Evolutionary conservation across 495 filamentous ascomycete species (phyloP), one percentile per base, ranked within the genome.

Genomic region (Talaromyces proteolyticus): DNA sequence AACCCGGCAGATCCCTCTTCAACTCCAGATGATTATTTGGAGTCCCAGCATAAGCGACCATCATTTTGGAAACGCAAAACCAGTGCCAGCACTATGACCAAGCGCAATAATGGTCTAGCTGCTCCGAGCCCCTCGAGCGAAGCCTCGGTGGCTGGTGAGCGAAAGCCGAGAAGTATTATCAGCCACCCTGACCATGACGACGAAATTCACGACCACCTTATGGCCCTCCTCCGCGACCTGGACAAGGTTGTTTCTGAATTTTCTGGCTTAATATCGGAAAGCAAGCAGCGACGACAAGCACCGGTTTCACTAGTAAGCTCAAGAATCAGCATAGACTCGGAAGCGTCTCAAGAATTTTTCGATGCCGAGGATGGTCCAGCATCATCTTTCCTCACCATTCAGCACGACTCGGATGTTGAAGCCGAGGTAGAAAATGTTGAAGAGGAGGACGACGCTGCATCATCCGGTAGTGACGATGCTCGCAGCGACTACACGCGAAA

Each of bases 31-130:
- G 76, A 74, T 18, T 72, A 79, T 44, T 68, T 71, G 17, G 61
- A 53, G 14, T 44, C 61, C 4, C 72, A 71, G 17, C 58, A 61
- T 4, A 75, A 74, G 29, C 71, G 69, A 25, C 59, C 80, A 40
- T 70, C 84, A 1, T 96, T 98, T 57, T 98, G 93, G 93, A 95
- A 91, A 63, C 85, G 93, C 49, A 96, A 93, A 67, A 67, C 81
- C 7, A 93, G 78, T 52, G 61, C 61, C 19, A 65, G 64, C 25
- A 71, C 46, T 38, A 58, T 41, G 29, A 54, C 50, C 49, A 65
- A 66, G 53, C 51, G 66, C 49, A 39, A 65, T 47, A 49, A 49
- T 5, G 47, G 47, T 40, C 18, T 49, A 10, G 50, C 56, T 3
- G 47, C 21, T 64, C 76, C 49, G 63, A 70, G 47, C 48, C 78